Conservation (phyloP, 139 green algal species). For the Tetradesmus obliquus region DNA sequence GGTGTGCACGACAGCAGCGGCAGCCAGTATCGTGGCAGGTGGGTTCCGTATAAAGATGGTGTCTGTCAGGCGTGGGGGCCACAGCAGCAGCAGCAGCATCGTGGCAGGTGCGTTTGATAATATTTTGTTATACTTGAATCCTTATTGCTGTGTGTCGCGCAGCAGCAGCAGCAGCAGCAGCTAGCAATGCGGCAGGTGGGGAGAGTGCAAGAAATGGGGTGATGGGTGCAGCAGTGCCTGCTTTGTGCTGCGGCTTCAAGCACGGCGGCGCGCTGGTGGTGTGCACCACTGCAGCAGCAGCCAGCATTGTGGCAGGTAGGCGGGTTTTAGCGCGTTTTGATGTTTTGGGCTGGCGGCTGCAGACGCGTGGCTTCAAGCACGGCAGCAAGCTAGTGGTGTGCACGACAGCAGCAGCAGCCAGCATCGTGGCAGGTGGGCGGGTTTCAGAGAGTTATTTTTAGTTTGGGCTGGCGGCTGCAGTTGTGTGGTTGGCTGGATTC, state of each 20-base stretch:
- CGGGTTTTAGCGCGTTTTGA: no score
- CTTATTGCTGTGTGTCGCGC: no score
- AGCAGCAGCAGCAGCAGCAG: no score
- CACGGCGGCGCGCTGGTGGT: constrained; percentile 84
- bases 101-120: constrained; percentile 50
- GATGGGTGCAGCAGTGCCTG: no score
- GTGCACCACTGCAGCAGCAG: constrained; percentile 85
- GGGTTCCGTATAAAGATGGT: background rate
- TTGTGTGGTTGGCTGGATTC: no score
- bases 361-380: constrained; percentile 69
- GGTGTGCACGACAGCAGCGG: constrained; percentile 87
- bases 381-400: constrained; percentile 86
- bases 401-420: constrained; percentile 59
- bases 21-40: constrained; percentile 78
- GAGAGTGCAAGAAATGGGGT: no score
- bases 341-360: no score
- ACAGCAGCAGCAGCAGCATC: constrained; percentile 83
- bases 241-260: constrained; percentile 74
- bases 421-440: constrained; percentile 59
- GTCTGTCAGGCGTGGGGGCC: background rate
- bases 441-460: no score
- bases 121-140: background rate
- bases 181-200: no score
- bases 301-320: constrained; percentile 75
- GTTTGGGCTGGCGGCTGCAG: no score